These are phyloP conservation scores for Hibiscus trionum DNA, from an alignment of 345 rosid species.

Conservation along the genomic window DNA sequence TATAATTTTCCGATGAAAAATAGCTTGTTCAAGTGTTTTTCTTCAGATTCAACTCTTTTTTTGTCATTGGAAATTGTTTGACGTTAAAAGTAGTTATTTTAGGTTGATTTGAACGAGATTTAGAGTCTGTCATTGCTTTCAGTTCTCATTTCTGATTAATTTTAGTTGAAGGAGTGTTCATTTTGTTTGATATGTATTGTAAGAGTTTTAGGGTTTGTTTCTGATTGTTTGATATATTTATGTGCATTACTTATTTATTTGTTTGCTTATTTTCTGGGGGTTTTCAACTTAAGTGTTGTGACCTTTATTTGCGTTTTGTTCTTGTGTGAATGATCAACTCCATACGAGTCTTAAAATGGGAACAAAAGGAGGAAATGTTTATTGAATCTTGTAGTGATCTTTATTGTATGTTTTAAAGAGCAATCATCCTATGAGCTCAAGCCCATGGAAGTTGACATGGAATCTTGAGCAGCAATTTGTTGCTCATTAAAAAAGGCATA, in stretches of 20 bases:
- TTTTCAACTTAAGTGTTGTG: not conserved
- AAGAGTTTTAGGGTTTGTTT: not conserved
- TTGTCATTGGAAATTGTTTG: not conserved
- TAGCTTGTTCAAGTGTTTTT: not conserved
- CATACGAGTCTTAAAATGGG: not conserved
- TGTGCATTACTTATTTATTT: not conserved
- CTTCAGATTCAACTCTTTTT: not conserved
- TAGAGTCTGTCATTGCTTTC: not conserved
- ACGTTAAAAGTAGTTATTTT: not conserved
- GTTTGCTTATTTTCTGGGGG: not conserved
- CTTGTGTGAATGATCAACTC: not conserved
- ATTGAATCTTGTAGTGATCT: not conserved
- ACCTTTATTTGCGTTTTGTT: not conserved
- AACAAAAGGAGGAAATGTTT: not conserved
- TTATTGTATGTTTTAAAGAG: not conserved
- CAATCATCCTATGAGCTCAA: not conserved
- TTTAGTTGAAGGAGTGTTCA: no score
- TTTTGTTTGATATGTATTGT: not conserved
- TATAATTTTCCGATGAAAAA: not conserved
- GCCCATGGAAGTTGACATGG: not conserved
- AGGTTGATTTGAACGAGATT: not conserved
- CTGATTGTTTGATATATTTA: not conserved
- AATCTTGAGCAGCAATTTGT: not conserved
- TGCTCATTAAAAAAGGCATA: not conserved
- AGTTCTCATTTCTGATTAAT: not conserved